phyloP scores from a whole-genome alignment of 1,139 yeast species.

The Nakaseomyces bracarensis region DNA sequence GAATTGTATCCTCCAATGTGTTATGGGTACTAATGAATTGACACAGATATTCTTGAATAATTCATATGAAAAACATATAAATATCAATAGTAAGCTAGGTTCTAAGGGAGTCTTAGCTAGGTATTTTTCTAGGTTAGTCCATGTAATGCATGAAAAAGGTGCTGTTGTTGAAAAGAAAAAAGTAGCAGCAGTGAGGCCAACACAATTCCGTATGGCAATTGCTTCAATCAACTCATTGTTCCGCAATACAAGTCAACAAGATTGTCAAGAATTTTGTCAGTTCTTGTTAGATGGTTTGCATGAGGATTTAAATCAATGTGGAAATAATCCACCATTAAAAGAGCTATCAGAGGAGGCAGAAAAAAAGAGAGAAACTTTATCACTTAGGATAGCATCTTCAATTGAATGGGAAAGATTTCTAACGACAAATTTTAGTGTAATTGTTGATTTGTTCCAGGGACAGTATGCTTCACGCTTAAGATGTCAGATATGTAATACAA shows the following conservation, averaged over 20 bases:
- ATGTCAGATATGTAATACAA: slow-evolving; percentile 63
- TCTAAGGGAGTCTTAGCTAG: slow-evolving; percentile 75
- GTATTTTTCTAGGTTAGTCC: slow-evolving; percentile 57
- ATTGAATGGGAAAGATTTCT: slow-evolving; percentile 89
- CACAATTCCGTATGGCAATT: slow-evolving; percentile 48
- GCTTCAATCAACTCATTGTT: slow-evolving; percentile 62
- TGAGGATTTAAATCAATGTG: slow-evolving; percentile 71
- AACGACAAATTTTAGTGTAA: slow-evolving; percentile 68
- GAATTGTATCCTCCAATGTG: slow-evolving; percentile 84
- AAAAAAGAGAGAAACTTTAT: slow-evolving; percentile 58
- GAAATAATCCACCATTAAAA: slow-evolving; percentile 42
- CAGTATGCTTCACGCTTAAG: slow-evolving; percentile 71
- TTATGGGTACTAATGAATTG: slow-evolving; percentile 45
- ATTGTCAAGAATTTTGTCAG: slow-evolving; percentile 81
- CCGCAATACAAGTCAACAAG: slow-evolving; percentile 74
- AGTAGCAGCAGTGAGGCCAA: slow-evolving; percentile 19
- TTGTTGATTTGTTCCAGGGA: slow-evolving; percentile 82
- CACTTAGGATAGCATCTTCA: slow-evolving; percentile 74
- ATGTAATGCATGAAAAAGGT: slow-evolving; percentile 40
- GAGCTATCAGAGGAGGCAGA: slow-evolving; percentile 68
- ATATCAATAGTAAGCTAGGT: slow-evolving; percentile 68
- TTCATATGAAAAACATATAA: slow-evolving; percentile 63
- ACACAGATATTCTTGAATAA: slow-evolving; percentile 44
- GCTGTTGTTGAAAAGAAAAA: slow-evolving; percentile 29
- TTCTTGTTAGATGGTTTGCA: slow-evolving; percentile 79